These are phyloP conservation scores for Rhipidocladum racemiflorum DNA, from an alignment of 176 grass and related monocot genomes.

Conservation along the genomic window DNA sequence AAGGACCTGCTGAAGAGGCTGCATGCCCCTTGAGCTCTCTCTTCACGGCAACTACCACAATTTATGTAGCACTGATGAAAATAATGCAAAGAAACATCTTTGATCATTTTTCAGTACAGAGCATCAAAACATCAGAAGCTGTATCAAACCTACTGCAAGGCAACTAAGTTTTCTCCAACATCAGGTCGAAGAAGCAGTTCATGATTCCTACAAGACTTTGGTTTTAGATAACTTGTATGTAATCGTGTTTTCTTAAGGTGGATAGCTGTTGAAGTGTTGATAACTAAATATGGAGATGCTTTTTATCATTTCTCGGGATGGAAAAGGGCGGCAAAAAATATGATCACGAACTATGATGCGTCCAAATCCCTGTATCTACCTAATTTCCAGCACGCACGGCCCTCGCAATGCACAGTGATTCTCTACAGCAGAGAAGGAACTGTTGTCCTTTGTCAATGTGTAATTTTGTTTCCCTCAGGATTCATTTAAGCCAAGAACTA, in stretches of 20 bases:
- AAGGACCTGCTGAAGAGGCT: not conserved
- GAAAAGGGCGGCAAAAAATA: not conserved
- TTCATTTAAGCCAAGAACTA: conserved; percentile 4
- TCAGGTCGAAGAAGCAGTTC: not conserved
- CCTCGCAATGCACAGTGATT: not conserved
- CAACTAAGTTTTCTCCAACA: not conserved
- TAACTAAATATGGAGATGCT: not conserved
- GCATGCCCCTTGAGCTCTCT: not conserved
- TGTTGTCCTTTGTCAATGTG: not conserved
- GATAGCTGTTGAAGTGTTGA: too few relatives aligned
- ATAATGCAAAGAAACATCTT: not conserved
- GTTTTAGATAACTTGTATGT: not conserved
- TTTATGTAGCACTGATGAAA: not conserved
- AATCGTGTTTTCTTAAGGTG: not conserved
- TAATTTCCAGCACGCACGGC: not conserved
- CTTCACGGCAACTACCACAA: not conserved
- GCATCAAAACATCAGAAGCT: not conserved
- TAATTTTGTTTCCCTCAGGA: not conserved
- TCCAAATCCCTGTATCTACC: not conserved
- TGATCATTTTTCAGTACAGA: not conserved
- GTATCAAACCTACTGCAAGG: not conserved
- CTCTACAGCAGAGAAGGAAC: not conserved
- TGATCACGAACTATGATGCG: not conserved
- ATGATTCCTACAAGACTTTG: not conserved
- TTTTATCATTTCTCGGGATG: not conserved